Evolutionary conservation across 2,329 filamentous ascomycete genomes (phyloP), one percentile per base, ranked within the genome.

Genomic region (Xylariaceae sp.): DNA sequence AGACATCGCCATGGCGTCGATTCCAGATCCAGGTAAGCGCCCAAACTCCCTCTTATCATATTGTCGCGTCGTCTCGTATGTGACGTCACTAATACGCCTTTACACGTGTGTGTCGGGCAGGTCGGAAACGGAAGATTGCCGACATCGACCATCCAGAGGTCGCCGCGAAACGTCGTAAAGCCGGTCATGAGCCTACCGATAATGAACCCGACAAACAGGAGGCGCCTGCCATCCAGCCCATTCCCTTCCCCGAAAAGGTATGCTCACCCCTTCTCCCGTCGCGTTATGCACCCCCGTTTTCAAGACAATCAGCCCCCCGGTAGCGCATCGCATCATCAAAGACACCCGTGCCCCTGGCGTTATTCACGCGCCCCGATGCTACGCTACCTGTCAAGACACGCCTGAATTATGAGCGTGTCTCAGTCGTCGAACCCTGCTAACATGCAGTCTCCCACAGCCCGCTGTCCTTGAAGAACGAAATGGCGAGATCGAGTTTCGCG

Each of bases 401-500:
- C 19, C 19, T 19, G 19, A 19, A 19, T 19, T 2, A 19, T 19
- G 19, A 19, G 1, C 19, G 43, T 32, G 11, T 45, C 11, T 31
- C 4, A 6, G 4, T 8, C 30, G 3, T 12, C 3, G 7, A 30
- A 32, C n/a, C 5, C 29, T 45, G 43, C 47, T 50, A 34, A 50
- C 37, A 34, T 40, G 29, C 7, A 26, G 32, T 4, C 19, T 35
- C 50, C 5, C 29, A 51, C 46, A 88, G 83, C 88, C 90, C 4
- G 91, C 91, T 7, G 91, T 95, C 6, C 79, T 94, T 60, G 92
- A 97, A 74, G 91, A 97, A 73, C 87, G 90, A 64, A 87, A 86
- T 68, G 89, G 90, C 66, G 88, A 95, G 61, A 96, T 97, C 62
- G 89, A 96, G 70, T 96, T 96, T 71, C 85, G 91, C 45, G 92